phyloP scores from a whole-genome alignment of 768 basidiomycete genomes.

The Sistotremastrum niveocremeum region DNA sequence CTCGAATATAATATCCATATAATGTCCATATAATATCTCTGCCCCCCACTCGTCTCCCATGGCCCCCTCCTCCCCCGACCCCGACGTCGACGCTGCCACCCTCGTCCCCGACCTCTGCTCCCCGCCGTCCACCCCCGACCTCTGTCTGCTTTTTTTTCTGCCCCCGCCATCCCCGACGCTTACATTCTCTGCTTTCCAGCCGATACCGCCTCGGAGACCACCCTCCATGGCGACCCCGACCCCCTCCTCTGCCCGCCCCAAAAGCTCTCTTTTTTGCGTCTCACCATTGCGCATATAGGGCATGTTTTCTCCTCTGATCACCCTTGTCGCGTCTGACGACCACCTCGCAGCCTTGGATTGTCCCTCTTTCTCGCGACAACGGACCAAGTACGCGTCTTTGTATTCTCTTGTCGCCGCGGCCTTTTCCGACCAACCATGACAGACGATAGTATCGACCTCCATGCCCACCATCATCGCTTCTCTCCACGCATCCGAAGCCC shows the following conservation, averaged over 20 bases:
- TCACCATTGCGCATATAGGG: constrained; percentile 60
- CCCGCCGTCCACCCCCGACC: too few relatives aligned
- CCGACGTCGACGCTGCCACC: too few relatives aligned
- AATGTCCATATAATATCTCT: too few relatives aligned
- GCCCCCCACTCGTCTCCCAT: not conserved
- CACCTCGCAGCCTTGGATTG: constrained; percentile 47
- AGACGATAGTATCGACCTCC: constrained; percentile 71
- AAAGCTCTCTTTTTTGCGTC: constrained; percentile 38
- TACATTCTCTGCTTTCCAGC: not conserved
- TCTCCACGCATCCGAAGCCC: constrained; percentile 48
- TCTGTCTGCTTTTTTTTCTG: not conserved
- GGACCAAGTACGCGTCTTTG: constrained; percentile 46
- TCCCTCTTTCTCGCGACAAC: constrained; percentile 78
- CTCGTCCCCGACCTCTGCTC: too few relatives aligned
- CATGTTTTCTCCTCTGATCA: constrained; percentile 15
- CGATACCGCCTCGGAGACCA: constrained; percentile 1
- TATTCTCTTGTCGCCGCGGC: constrained; percentile 1
- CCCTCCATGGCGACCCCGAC: constrained; percentile 7
- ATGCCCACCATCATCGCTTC: constrained; percentile 69
- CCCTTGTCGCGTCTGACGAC: too few relatives aligned
- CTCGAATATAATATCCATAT: too few relatives aligned
- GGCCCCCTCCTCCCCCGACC: not conserved
- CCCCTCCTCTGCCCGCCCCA: constrained; percentile 2
- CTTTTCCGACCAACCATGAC: constrained; percentile 5
- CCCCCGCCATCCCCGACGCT: not conserved